Evolutionary conservation across 345 rosid genomes (phyloP), one percentile per base, ranked within the genome.

Genomic region (Aquilaria sinensis): DNA sequence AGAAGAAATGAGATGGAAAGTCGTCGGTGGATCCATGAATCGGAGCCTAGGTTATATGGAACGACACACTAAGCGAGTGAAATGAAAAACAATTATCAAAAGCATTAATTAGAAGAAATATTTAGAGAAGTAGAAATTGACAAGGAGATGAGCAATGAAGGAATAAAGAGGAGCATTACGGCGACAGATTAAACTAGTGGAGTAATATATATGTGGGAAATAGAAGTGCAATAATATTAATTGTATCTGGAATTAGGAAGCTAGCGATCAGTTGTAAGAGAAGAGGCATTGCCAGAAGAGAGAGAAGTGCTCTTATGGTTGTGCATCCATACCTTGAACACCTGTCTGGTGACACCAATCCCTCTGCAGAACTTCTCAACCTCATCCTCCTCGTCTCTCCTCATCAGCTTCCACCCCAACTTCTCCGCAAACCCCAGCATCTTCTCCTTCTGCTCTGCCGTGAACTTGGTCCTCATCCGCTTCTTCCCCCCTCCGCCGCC

Each of bases 281-380:
- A 76, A 54, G 90, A 81, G n/a, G 84, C 81, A 74, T 81, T 84
- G 15, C 75, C 84, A 10, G 77, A 62, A 62, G 80, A 72, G 30
- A 70, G 69, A 53, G 81, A 68, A 2, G 75, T 69, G 58, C 77
- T 64, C 73, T 85, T 85, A 67, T 82, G 87, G 64, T 82, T 85
- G 72, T 85, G 91, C 91, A 85, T 85, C 91, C 91, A 82, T 12
- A 85, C 85, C 70, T 85, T 85, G 67, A 85, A 85, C 31, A 82
- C 85, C 60, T 82, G 85, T 62, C 87, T 68, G 31, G 73, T 80
- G 6, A 85, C 66, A 30, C 85, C 87, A 58, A 82, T 57, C 52
- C 70, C 80, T 75, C 77, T 67, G 55, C 91, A 85, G 41, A 85
- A 85, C 56, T 60, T 80, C 72, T 78, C 87, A 2, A 82, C 83